Percentiles rank a stretch among this genome's conserved stretches.
Conservation (phyloP, 2,329 filamentous ascomycete species). For the Calonectria ilicicola region DNA sequence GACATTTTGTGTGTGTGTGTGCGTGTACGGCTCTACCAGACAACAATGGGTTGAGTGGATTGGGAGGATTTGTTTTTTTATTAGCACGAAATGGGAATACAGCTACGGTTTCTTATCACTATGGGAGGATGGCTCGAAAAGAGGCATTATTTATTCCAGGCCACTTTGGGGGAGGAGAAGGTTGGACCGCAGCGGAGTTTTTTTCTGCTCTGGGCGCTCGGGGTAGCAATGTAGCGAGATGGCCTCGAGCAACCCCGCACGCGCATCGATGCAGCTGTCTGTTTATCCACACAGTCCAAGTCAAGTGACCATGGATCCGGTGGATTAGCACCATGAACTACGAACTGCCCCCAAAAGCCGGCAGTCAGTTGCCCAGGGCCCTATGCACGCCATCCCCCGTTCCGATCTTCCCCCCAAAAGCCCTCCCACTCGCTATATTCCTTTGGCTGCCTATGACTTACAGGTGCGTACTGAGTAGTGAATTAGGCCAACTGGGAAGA, state of each 20-base stretch:
- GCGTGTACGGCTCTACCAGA: neutral
- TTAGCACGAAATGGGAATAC: too few relatives aligned
- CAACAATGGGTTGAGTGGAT: too few relatives aligned
- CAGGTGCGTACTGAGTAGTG: too few relatives aligned
- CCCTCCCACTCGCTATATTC: too few relatives aligned
- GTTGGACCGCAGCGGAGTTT: neutral
- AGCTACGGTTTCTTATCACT: too few relatives aligned
- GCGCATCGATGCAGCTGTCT: neutral
- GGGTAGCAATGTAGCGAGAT: slow-evolving; percentile 2
- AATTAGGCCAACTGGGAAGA: too few relatives aligned
- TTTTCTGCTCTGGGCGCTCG: neutral
- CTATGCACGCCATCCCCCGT: too few relatives aligned
- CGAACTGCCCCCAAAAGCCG: too few relatives aligned
- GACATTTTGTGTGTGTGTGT: neutral
- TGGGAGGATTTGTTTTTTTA: neutral
- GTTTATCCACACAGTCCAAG: neutral
- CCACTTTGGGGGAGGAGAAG: neutral
- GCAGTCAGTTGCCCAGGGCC: too few relatives aligned
- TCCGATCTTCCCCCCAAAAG: too few relatives aligned
- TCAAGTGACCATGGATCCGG: neutral
- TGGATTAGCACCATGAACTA: neutral
- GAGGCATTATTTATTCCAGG: neutral
- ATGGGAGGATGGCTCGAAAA: neutral
- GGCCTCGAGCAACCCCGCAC: neutral
- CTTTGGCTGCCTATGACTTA: too few relatives aligned